Conservation (phyloP, 345 rosid genomes). For the Trapa incisa region DNA sequence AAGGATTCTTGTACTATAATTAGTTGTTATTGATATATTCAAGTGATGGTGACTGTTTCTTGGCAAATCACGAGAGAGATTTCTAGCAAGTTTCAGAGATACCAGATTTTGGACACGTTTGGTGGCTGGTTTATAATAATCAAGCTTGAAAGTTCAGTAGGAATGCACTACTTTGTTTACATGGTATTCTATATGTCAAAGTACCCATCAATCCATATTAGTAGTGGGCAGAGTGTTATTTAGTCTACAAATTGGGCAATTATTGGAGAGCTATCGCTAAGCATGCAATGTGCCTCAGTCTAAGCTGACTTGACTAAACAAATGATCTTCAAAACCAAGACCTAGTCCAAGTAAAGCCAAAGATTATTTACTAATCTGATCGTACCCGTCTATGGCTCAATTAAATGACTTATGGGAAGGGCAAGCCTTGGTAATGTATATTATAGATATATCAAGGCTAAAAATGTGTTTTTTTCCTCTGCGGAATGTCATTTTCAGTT, state of each 20-base stretch:
- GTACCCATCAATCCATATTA: not conserved
- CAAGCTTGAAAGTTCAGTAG: too few species aligned
- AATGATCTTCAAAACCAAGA: not conserved
- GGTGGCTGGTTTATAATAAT: too few species aligned
- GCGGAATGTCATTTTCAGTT: slow-evolving; percentile 13
- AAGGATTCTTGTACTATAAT: not conserved
- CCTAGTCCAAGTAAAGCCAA: too few species aligned
- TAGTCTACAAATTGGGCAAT: not conserved
- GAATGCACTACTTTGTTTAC: not conserved
- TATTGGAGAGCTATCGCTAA: not conserved
- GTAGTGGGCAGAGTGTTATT: not conserved
- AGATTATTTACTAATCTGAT: too few species aligned
- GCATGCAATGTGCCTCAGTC: not conserved
- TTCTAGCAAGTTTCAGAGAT: too few species aligned
- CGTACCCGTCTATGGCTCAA: too few species aligned
- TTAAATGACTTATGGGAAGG: not conserved
- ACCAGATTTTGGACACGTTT: too few species aligned
- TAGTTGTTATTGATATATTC: not conserved
- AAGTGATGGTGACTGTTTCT: not conserved
- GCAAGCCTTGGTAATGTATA: not conserved
- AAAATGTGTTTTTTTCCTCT: too few species aligned
- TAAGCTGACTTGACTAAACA: not conserved
- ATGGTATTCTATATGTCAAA: too few species aligned
- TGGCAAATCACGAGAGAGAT: not conserved
- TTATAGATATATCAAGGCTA: too few species aligned